These are phyloP conservation scores for Colletotrichum musae DNA, from an alignment of 2,329 filamentous ascomycete genomes.

Conservation along the genomic window DNA sequence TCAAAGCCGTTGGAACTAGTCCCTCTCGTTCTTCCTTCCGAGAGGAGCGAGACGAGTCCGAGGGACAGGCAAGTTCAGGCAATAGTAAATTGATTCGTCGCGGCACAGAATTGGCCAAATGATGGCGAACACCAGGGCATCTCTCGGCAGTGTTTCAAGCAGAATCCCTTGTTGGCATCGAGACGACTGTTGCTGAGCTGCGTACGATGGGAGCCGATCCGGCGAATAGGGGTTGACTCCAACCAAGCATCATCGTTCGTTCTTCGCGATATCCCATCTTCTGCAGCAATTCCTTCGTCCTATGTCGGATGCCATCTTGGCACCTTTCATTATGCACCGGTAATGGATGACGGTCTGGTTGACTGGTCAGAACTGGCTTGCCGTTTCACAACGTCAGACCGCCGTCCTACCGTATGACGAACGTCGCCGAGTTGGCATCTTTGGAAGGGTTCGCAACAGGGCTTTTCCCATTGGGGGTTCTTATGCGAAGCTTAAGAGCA, in stretches of 20 bases:
- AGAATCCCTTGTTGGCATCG: not conserved
- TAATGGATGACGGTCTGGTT: constrained; percentile 25
- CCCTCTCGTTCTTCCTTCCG: not conserved
- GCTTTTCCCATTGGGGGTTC: not conserved
- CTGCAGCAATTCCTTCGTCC: constrained; percentile 7
- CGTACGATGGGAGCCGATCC: not conserved
- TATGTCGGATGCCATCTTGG: constrained; percentile 2
- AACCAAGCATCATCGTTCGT: not conserved
- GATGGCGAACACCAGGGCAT: constrained; percentile 6
- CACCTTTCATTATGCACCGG: constrained; percentile 14
- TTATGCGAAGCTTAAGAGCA: constrained; percentile 4
- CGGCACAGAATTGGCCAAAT: not conserved
- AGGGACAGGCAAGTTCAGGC: not conserved
- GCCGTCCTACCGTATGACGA: constrained; percentile 22
- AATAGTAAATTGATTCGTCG: not conserved
- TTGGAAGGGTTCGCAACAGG: not conserved
- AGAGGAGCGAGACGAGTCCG: not conserved
- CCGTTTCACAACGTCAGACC: constrained; percentile 10
- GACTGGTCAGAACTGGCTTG: not conserved
- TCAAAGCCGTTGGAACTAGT: not conserved
- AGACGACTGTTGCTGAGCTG: not conserved
- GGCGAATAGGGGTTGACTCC: not conserved
- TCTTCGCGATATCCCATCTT: not conserved
- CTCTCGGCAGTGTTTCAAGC: constrained; percentile 20
- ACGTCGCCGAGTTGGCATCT: not conserved